These are phyloP conservation scores for Skeletonema potamos DNA, from an alignment of 108 stramenopile genomes.

Conservation along the genomic window DNA sequence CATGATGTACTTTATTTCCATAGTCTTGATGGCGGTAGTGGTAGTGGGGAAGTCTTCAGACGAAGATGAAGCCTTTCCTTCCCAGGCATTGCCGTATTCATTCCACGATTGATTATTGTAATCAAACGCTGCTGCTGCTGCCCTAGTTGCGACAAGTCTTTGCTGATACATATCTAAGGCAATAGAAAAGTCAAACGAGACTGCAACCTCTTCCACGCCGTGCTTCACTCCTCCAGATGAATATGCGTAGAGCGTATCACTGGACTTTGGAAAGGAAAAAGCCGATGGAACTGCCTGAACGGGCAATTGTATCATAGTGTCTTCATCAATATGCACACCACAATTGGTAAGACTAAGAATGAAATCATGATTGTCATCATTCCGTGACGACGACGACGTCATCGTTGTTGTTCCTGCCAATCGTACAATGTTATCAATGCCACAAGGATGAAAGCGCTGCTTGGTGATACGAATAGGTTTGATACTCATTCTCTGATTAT, in stretches of 20 bases:
- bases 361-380: background rate
- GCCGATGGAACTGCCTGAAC: slow-evolving; percentile 14
- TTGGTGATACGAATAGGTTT: background rate
- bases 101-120: background rate
- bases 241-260: background rate
- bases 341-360: slow-evolving; percentile 26
- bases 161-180: slow-evolving; percentile 4
- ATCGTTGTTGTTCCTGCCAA: background rate
- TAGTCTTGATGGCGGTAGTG: background rate
- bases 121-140: background rate
- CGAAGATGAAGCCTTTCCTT: background rate
- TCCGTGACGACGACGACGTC: too few species aligned
- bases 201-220: background rate
- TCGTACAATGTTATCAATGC: slow-evolving; percentile 7
- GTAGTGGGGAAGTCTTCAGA: background rate
- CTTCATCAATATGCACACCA: background rate
- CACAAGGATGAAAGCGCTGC: slow-evolving; percentile 14
- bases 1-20: slow-evolving; percentile 4
- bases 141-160: background rate
- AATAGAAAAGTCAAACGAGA: slow-evolving; percentile 23
- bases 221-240: background rate
- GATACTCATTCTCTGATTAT: background rate
- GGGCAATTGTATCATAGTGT: background rate
- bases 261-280: background rate
- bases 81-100: background rate